Base-by-base conservation (phyloP, 2,329 filamentous ascomycete species). In the Trichoderma sp. region DNA sequence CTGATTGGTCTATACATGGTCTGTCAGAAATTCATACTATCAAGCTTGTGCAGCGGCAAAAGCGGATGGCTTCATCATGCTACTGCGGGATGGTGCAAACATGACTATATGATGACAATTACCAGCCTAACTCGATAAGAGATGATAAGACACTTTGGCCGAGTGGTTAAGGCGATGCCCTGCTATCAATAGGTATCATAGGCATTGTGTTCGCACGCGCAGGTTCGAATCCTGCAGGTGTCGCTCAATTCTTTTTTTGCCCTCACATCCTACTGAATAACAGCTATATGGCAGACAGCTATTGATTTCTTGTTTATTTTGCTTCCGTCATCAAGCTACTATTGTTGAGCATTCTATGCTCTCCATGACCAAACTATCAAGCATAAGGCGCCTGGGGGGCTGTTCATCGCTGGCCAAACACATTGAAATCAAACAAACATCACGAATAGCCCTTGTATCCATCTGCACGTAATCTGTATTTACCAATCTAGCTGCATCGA, bases 151-250 rank as follows among this genome's bases (percentile, higher is more conserved):
- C 68, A 71, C 68, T 71, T 71, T 71, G 68, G 68, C 68, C 68
- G 68, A 71, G 68, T 71, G 68, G 68, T 71, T 71, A 71, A 71
- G 68, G 68, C 68, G 68, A 71, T 71, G 68, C 68, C 68, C 68
- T 71, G 68, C 61, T 71, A 71, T 66, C 53, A 11, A 47, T 12
- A 50, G 36, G n/a, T 71, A 71, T 65, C 53, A 66, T 43, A 71
- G 68, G 68, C 68, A 71, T 71, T 71, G 68, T 71, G 68, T 71
- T 71, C 68, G 68, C 68, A 71, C 68, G 68, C 68, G 68, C 68
- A 71, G 68, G 68, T 71, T 71, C 68, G 68, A 71, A 71, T 71
- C 68, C 68, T 71, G 68, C 68, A 71, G 68, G 68, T 71, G 68
- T 71, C 68, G 68, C 39, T 43, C 15, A 43, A 43, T 12, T 47